phyloP scores from a whole-genome alignment of 768 basidiomycete genomes.

The Imleria badia region DNA sequence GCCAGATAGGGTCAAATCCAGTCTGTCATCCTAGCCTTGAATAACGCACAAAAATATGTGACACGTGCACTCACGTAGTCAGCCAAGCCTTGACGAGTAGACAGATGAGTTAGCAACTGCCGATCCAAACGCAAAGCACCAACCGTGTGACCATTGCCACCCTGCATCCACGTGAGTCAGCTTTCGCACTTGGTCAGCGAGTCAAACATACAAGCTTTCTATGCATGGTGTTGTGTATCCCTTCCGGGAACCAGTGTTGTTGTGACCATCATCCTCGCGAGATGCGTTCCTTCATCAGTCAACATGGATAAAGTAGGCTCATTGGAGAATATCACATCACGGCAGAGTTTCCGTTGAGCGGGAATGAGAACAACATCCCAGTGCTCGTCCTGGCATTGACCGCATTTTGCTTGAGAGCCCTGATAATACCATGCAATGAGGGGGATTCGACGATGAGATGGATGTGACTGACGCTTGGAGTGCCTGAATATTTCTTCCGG shows the following conservation, averaged over 20 bases:
- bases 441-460: not conserved
- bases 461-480: slow-evolving; percentile 16
- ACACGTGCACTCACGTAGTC: slow-evolving; percentile 22
- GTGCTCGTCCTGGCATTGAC: slow-evolving; percentile 10
- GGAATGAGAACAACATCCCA: slow-evolving; percentile 22
- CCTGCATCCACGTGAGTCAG: slow-evolving; percentile 8
- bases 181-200: not conserved
- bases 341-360: slow-evolving; percentile 10
- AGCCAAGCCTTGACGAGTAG: slow-evolving; percentile 11
- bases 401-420: slow-evolving; percentile 18
- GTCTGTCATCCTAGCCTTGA: slow-evolving; percentile 18
- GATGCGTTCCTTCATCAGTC: slow-evolving; percentile 13
- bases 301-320: not conserved
- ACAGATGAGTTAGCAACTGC: not conserved
- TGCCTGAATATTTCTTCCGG: slow-evolving; percentile 9
- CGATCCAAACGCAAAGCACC: not conserved
- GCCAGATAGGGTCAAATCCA: slow-evolving; percentile 26
- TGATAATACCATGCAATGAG: slow-evolving; percentile 1
- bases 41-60: too few species aligned
- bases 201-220: slow-evolving; percentile 13
- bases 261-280: slow-evolving; percentile 8
- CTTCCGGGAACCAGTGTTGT: slow-evolving; percentile 22
- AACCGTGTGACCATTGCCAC: slow-evolving; percentile 30
- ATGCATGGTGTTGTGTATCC: slow-evolving; percentile 22
- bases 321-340: slow-evolving; percentile 6